Evolutionary conservation across 2,329 filamentous ascomycete species (phyloP), one percentile per base, ranked within the genome.

Genomic region (Cladosporium halotolerans): DNA sequence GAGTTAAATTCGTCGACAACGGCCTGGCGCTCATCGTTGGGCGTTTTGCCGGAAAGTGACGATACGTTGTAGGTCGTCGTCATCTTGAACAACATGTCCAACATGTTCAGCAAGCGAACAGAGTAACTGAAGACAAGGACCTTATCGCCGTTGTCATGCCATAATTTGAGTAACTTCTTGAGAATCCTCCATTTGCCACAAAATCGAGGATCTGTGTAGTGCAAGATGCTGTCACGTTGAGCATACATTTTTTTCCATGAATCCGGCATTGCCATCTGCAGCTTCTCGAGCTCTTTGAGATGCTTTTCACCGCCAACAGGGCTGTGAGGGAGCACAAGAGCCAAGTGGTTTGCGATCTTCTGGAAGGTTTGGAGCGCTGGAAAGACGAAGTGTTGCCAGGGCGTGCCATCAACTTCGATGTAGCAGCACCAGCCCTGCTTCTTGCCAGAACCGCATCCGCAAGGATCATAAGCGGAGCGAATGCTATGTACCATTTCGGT

Each of bases 101-200:
- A 75, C 67, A 97, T 93, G 42, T 83, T 84, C 19, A 99, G 73
- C 2, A 99, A 75, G 2, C 88, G 82, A 4, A 97, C 90, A 55
- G 87, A 95, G 64, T 97, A 91, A 0, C 89, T 95, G 68, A 99
- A 99, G 2, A 99, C 86, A 0, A 99, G 79, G 0, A 96, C 93
- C 70, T 97, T 99, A 72, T 96, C 90, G 11, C 89, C 89, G 63
- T 87, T 90, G 11, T 80, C 77, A 66, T 96, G 82, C 93, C 93
- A 99, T 69, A 93, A 92, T 52, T 84, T 85, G 6, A 99, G 79
- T 3, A 99, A 75, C 62, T 89, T 91, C 68, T 85, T 88, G 31
- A 99, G 70, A 1, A 99, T 83, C 65, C 89, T 90, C 93, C 93
- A 99, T 70, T 99, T 99, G 3, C 93, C 93, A 65, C 93, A 99